Base-by-base conservation (phyloP, 257 asterid genomes). In the Forsythia viridissima region DNA sequence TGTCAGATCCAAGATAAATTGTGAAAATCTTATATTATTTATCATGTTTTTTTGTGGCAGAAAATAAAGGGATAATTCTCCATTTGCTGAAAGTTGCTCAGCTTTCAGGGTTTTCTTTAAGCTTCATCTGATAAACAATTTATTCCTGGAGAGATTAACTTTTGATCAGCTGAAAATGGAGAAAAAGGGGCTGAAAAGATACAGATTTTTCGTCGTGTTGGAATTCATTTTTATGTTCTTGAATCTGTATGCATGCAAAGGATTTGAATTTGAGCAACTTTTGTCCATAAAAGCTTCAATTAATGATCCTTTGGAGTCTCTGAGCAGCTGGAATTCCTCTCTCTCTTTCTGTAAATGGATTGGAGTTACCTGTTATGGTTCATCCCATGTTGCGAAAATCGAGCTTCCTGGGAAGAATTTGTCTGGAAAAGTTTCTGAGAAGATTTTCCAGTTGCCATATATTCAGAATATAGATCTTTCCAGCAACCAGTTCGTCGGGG, bases 311-410 rank as follows among this genome's bases (percentile, higher is more conserved):
- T 72, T 83, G 46, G 79, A 77, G 21, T 51, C 85, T 16, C 91
- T 92, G 18, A 78, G 82, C 70, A 84, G 10, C 85, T 94, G 98
- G 98, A 86, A 88, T 63, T 76, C 91, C 0, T 87, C 94, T n/a
- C 24, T 79, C n/a, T 43, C 89, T 11, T 41, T 77, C 80, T 94
- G 98, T 87, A 78, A 80, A 37, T 94, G 97, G 97, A 77, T 67
- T 13, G 98, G 98, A 65, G 79, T 94, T 81, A 83, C 90, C 15
- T 94, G 98, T 69, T 79, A 85, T 43, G 82, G 82, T 57, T 90
- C 90, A 2, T 86, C 88, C 24, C 92, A 81, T 37, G 91, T 94
- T 21, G 66, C 82, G 37, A 87, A 80, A 85, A 88, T 94, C 74
- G 86, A 87, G 78, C 94, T 94, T 74, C 80, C 92, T 0, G 90